Evolutionary conservation across 2,329 filamentous ascomycete genomes (phyloP).

Genomic region (Podosphaera aphanis): DNA sequence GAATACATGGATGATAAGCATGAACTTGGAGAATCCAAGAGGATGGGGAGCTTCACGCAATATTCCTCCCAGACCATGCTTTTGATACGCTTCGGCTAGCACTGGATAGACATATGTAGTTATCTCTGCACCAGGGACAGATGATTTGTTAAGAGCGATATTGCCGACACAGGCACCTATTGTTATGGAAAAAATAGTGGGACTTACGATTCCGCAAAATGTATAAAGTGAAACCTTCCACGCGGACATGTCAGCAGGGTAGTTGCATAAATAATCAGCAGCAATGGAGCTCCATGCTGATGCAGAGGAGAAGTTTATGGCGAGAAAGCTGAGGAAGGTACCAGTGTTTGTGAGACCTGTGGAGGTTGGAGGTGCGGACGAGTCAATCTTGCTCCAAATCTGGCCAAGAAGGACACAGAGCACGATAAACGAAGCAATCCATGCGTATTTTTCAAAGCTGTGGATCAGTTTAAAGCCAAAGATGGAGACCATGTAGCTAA

Average conservation of each 20-base stretch:
- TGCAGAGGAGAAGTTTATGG: slow-evolving; percentile 13
- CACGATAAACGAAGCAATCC: slow-evolving; percentile 23
- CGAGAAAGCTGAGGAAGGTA: slow-evolving; percentile 12
- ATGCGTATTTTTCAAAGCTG: slow-evolving; percentile 25
- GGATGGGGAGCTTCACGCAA: slow-evolving; percentile 23
- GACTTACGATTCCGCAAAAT: slow-evolving; percentile 11
- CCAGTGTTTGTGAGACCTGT: slow-evolving; percentile 17
- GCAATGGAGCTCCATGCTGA: slow-evolving; percentile 15
- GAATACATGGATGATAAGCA: slow-evolving; percentile 16
- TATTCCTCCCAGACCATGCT: slow-evolving; percentile 24
- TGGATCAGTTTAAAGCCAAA: slow-evolving; percentile 21
- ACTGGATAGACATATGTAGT: slow-evolving; percentile 17
- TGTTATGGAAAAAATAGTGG: slow-evolving; percentile 20
- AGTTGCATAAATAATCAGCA: slow-evolving; percentile 16
- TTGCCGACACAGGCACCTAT: slow-evolving; percentile 21
- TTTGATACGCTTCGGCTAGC: slow-evolving; percentile 19
- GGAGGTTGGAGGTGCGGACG: slow-evolving; percentile 15
- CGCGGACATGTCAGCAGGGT: slow-evolving; percentile 13
- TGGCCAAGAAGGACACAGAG: slow-evolving; percentile 24
- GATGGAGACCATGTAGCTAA: slow-evolving; percentile 13
- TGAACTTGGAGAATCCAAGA: slow-evolving; percentile 24
- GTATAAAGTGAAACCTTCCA: slow-evolving; percentile 15
- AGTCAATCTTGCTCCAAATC: slow-evolving; percentile 21
- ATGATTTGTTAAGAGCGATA: slow-evolving; percentile 13
- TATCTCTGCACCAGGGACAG: neutral